Conservation (phyloP, 1,284 basidiomycete species). For the Ganoderma boninense region DNA sequence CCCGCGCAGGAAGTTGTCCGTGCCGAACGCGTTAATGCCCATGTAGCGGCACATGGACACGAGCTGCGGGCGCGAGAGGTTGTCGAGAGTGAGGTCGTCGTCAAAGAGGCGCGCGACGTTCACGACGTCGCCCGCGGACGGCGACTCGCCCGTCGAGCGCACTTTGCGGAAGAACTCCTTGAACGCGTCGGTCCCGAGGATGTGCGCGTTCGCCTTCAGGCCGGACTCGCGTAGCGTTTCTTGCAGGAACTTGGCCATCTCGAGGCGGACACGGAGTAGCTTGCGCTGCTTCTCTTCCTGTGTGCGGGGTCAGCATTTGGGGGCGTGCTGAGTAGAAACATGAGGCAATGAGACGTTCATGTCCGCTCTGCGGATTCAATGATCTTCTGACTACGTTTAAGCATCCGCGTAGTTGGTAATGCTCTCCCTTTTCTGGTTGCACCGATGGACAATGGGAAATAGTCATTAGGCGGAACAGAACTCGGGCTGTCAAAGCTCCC, state of each 20-base stretch:
- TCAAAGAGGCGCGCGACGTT: constrained; percentile 97
- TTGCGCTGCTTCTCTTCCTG: constrained; percentile 98
- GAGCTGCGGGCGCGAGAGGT: constrained; percentile 95
- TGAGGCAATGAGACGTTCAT: background rate
- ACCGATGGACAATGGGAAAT: background rate
- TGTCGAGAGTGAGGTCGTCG: constrained; percentile 97
- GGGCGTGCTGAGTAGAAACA: background rate
- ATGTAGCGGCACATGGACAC: constrained; percentile 98
- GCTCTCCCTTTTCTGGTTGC: background rate
- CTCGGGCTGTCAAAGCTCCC: background rate
- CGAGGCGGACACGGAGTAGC: constrained; percentile 91
- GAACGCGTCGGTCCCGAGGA: constrained; percentile 94
- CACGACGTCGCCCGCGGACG: constrained; percentile 89
- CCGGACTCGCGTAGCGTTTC: constrained; percentile 96
- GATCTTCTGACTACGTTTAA: background rate
- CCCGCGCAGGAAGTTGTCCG: constrained; percentile 97
- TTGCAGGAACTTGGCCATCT: constrained; percentile 99
- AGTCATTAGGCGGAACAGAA: background rate
- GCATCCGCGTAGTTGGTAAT: background rate
- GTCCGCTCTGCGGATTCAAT: background rate
- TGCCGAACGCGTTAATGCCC: constrained; percentile 98
- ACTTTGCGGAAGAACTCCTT: constrained; percentile 99
- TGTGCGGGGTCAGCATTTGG: constrained; percentile 6
- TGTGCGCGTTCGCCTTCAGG: constrained; percentile 90
- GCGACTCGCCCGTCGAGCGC: constrained; percentile 93